These are phyloP conservation scores for Datura wrightii DNA, from an alignment of 257 asterid genomes.

Conservation along the genomic window DNA sequence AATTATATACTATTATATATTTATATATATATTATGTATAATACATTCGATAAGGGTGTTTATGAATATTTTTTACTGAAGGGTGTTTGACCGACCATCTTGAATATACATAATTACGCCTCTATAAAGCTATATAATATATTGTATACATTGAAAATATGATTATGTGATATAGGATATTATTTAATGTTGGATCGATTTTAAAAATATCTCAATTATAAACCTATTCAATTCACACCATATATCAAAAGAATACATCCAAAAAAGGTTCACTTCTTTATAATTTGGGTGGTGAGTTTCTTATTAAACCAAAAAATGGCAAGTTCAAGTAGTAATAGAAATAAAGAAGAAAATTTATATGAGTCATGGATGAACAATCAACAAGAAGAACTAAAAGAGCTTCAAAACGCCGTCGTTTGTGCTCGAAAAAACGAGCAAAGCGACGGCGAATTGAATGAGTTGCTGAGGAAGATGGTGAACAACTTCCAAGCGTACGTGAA, in stretches of 20 bases:
- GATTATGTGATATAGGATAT: too few species aligned
- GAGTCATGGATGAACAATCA: not conserved
- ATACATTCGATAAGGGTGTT: too few species aligned
- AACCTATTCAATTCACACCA: too few species aligned
- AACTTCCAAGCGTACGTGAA: slow-evolving; percentile 38
- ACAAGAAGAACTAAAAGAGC: not conserved
- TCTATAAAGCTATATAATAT: too few species aligned
- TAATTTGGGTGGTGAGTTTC: not conserved
- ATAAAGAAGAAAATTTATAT: not conserved
- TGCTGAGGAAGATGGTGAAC: slow-evolving; percentile 26
- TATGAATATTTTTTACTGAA: too few species aligned
- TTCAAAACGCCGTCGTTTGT: not conserved
- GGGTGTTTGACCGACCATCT: too few species aligned
- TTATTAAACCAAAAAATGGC: not conserved
- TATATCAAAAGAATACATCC: not conserved
- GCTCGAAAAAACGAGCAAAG: not conserved
- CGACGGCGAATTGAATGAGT: slow-evolving; percentile 14
- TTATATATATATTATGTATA: too few species aligned
- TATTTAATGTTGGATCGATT: too few species aligned
- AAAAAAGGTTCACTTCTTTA: not conserved
- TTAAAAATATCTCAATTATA: too few species aligned
- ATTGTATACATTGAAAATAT: too few species aligned
- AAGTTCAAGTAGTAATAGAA: not conserved
- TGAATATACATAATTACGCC: too few species aligned
- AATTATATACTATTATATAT: too few species aligned